Conservation (phyloP, 2,329 filamentous ascomycete species). For the Penicillium freii region DNA sequence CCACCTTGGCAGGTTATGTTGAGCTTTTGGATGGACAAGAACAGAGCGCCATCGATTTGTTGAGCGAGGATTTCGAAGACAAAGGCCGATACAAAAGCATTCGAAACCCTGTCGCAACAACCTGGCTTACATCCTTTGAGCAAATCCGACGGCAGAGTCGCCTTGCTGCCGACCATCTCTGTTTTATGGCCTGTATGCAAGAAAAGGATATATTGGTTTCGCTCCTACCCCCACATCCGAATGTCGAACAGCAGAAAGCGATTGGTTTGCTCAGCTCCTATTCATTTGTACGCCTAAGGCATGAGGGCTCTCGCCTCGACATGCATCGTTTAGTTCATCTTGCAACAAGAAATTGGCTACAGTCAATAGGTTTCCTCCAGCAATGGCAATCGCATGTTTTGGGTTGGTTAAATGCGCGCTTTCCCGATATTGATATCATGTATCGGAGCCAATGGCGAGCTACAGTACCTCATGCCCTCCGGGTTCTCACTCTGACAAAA, state of each 20-base stretch:
- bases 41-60: slow-evolving; percentile 21
- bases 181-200: slow-evolving; percentile 32
- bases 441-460: slow-evolving; percentile 19
- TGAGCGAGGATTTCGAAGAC: slow-evolving; percentile 33
- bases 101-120: slow-evolving; percentile 34
- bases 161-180: slow-evolving; percentile 26
- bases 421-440: slow-evolving; percentile 9
- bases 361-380: not conserved
- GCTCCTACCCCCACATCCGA: slow-evolving; percentile 15
- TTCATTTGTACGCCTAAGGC: slow-evolving; percentile 17
- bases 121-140: slow-evolving; percentile 36
- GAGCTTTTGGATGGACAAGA: slow-evolving; percentile 23
- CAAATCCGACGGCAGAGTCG: slow-evolving; percentile 23
- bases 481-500: not conserved
- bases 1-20: slow-evolving; percentile 12
- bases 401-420: slow-evolving; percentile 2
- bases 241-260: slow-evolving; percentile 9
- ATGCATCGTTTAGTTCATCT: slow-evolving; percentile 36
- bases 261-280: slow-evolving; percentile 26
- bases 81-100: slow-evolving; percentile 25
- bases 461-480: slow-evolving; percentile 21
- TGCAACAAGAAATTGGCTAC: slow-evolving; percentile 29
- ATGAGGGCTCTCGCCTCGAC: slow-evolving; percentile 8
- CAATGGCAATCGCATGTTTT: not conserved
- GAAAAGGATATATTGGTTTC: slow-evolving; percentile 27